Evolutionary conservation across 1,284 basidiomycete genomes (phyloP), one percentile per base, ranked within the genome.

Genomic region (Pseudozyma sp.): DNA sequence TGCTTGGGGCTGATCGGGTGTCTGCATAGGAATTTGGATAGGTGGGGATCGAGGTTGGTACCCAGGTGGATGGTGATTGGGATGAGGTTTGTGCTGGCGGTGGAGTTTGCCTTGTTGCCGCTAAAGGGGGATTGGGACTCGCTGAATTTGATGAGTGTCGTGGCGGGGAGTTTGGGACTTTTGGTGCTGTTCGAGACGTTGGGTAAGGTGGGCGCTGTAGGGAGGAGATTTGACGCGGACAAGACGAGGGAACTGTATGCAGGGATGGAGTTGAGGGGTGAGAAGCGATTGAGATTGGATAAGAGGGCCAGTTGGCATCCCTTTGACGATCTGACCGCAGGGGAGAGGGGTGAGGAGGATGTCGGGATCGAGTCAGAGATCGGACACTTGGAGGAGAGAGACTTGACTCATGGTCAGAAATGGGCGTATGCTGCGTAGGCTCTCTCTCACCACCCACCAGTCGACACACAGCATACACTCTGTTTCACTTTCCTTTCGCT

Each of bases 351-450:
- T 10, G 81, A 84, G 37, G 81, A 83, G 58, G 83, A 84, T 50
- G 83, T 84, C 0, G 83, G 82, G 0, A 75, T 81, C 47, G 83
- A 84, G 59, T 63, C 65, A 16, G 81, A 83, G 56, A 66, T 84
- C 6, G 82, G 83, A 1, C 75, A 78, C 40, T 47, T 84, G 35
- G 70, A 84, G 57, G 64, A 75, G 33, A 79, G 75, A 64, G 69
- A 82, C 40, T 46, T 83, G 54, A 59, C 68, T 6, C 42, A 70
- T 30, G 78, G 77, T 14, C 74, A 81, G 45, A 57, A 77, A 10
- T 81, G 80, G 80, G 80, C 80, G 0, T 81, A 76, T 60, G 68
- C 67, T 16, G 76, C 77, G 11, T 78, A 37, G 35, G 35, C 35
- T 37, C 14, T 24, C 24, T 24, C 24, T 24, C 24, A 4, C 24